Evolutionary conservation across 306 rosid species (phyloP), one percentile per base, ranked within the genome.

Genomic region (Dryas drummondii): DNA sequence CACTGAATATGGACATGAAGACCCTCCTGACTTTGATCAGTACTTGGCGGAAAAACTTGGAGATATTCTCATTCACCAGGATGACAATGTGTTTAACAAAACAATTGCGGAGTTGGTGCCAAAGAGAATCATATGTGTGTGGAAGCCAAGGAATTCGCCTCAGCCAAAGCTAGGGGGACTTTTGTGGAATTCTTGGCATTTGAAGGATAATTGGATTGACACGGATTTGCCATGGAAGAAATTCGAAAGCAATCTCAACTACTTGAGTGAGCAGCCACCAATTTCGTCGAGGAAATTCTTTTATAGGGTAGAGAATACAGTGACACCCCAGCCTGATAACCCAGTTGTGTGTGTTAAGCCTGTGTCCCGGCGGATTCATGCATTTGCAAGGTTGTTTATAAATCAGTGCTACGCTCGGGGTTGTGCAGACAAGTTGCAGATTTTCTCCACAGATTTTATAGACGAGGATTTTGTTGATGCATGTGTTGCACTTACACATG

Each of bases 161-260:
- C 85, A 74, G 15, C 94, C 96, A 0, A 84, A 87, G 52, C 40
- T 68, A 0, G 98, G 97, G 4, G 71, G 88, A 4, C 77, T 80
- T 42, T 68, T 94, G 0, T 94, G 97, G 98, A 70, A 82, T 44
- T 81, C 82, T 0, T 86, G 84, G 47, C 84, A 77, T 74, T 70
- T 94, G 82, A 90, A 78, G 80, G 96, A 94, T 10, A 78, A 94
- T 19, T 94, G 98, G 97, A 81, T 90, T 14, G 80, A 94, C 41
- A 94, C 98, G 1, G 98, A 94, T 81, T 79, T 94, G 65, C 98
- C 98, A 7, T 88, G 88, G 1, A 94, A 96, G 0, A 94, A 94
- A 51, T 94, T 94, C 17, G 89, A 91, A 10, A 85, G 88, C 37
- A 94, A 94, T 60, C 50, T 91, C 83, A 87, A 94, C 84, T 80